Percentiles rank a stretch among this genome's conserved stretches.
These are phyloP conservation scores for Pittosporum tobira DNA, from an alignment of 129 eudicot genomes.

Conservation along the genomic window DNA sequence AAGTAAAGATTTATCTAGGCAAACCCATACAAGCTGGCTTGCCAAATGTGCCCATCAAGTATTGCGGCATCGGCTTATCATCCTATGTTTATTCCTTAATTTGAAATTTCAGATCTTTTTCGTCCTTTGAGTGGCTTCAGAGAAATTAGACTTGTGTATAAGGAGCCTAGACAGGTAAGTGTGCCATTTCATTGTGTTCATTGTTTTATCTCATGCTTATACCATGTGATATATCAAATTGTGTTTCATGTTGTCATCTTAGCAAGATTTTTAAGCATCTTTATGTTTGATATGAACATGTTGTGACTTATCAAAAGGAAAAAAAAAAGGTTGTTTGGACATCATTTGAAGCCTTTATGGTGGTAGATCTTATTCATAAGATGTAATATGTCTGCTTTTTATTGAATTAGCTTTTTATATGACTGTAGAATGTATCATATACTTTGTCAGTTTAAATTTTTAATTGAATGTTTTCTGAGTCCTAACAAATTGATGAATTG, in stretches of 20 bases:
- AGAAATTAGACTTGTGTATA: constrained; percentile 80
- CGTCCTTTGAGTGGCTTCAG: constrained; percentile 81
- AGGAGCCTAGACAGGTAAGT: constrained; percentile 91
- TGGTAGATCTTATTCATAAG: not conserved
- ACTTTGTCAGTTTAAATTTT: not conserved
- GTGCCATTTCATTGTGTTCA: not conserved
- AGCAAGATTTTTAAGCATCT: no score
- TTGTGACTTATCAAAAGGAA: no score
- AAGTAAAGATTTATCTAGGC: not conserved
- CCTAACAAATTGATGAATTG: constrained; percentile 14
- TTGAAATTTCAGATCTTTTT: constrained; percentile 49
- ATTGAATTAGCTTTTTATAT: not conserved
- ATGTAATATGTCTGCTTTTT: not conserved
- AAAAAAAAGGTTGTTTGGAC: no score
- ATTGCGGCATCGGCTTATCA: constrained; percentile 3
- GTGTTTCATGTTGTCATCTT: no score
- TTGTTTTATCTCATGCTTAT: not conserved
- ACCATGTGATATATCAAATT: no score
- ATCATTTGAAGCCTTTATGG: not conserved
- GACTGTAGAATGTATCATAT: no score
- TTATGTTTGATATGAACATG: no score
- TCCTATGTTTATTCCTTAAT: constrained; percentile 40
- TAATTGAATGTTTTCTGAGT: not conserved
- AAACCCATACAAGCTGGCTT: no score
- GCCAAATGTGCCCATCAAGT: not conserved